Evolutionary conservation across 345 rosid genomes (phyloP), one percentile per base, ranked within the genome.

Genomic region (Cardiospermum halicacabum): DNA sequence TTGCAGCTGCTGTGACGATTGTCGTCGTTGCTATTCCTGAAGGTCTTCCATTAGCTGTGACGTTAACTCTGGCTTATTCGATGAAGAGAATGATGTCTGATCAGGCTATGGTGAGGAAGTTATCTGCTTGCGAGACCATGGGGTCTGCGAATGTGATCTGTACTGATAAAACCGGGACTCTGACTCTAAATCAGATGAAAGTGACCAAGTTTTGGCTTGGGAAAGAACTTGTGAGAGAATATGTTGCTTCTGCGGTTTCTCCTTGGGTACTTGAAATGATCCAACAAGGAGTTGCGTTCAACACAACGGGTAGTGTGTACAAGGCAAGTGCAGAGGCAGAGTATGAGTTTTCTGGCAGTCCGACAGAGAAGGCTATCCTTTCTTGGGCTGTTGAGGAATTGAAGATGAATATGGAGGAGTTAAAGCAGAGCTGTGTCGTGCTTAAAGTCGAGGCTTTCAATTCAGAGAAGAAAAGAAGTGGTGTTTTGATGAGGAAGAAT

Each of bases 1-100:
- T 91, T 1, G 88, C 97, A 0, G 81, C 84, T 16, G 88, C 93
- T 2, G 88, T 88, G 11, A 88, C 96, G 0, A 91, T 88, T n/a
- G 81, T 86, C 0, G 96, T 91, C n/a, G 97, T 86, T 32, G 96
- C 91, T 1, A 85, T 91, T 31, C 96, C 97, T 0, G 94, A 86
- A 75, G 96, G 96, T 7, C 45, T 91, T 50, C 96, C 94, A 2
- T 60, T 91, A 53, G 97, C 94, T 10, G 97, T 91, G 43, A 89
- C 96, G 0, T 62, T 91, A 0, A 88, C 96, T 2, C 79, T 91
- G 1, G 96, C 94, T 1, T 91, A 86, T 67, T 89, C 93, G 0
- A 83, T 91, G 93, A 88, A 86, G 78, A 76, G 82, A 28, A 91
- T 88, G 93, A 89, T 89, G 91, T 69, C 59, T 16, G 91, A 85